Base-by-base conservation (phyloP, 768 basidiomycete genomes). In the Trametes cubensis region DNA sequence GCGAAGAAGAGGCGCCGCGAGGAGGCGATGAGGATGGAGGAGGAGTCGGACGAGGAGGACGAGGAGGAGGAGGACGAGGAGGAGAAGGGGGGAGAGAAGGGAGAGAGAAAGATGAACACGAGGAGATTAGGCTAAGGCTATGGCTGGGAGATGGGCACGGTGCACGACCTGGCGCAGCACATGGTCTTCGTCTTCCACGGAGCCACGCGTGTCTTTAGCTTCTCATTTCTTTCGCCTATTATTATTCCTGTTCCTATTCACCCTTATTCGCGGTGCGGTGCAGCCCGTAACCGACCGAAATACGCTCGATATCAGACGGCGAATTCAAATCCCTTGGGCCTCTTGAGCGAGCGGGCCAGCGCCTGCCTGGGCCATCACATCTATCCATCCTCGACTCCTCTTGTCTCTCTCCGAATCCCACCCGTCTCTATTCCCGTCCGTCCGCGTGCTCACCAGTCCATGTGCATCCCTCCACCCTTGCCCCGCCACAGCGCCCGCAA, bases 141-240 rank as follows among this genome's bases (percentile, higher is more conserved):
- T 53, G 54, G 23, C n/a, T 23, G 46, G 48, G 48, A 44, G 20
- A 20, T 44, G 42, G 42, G 55, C 53, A 40, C 46, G 23, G 56
- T 47, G 46, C 51, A 59, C 50, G 61, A 26, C 48, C 48, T 54
- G 51, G 49, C 58, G 64, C 67, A 67, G 67, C 64, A 65, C 67
- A 65, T 65, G 64, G 56, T 58, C 55, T 49, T 55, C 41, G 54
- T 55, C 60, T 60, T 65, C 61, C 59, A 62, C 67, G 64, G 55
- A 56, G 58, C 58, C 67, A 63, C 67, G 64, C 59, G 63, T 62
- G 58, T 63, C 56, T 55, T 56, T 51, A 41, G 44, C 60, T 53
- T 65, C 56, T 58, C 25, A 49, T 49, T 49, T 49, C 50, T 34
- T 34, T 58, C 57, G 3, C 48, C 57, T 48, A 49, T 55, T 61